Percentiles rank a stretch among this genome's conserved stretches.
phyloP scores from a whole-genome alignment of 176 grass and related monocot genomes.

The Ananas comosus region DNA sequence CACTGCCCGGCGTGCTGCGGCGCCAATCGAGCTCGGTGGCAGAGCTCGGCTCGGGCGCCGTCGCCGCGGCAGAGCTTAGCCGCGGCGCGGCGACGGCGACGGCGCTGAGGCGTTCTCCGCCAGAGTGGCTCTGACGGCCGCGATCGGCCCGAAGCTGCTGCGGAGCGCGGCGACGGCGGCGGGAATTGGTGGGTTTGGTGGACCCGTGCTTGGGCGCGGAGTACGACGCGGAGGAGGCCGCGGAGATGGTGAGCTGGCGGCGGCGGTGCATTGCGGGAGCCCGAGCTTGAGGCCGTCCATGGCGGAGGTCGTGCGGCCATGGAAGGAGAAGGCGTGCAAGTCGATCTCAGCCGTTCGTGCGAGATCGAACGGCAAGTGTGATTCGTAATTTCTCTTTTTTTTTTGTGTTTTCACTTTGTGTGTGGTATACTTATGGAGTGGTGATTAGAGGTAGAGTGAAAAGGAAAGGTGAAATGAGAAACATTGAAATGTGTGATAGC shows the following conservation, averaged over 20 bases:
- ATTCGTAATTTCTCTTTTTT: slow-evolving; percentile 8
- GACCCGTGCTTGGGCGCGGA: slow-evolving; percentile 32
- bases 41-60: too few species aligned
- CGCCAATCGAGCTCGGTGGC: too few species aligned
- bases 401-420: too few species aligned
- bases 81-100: too few species aligned
- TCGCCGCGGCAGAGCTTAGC: too few species aligned
- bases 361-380: slow-evolving; percentile 28
- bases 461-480: too few species aligned
- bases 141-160: slow-evolving; percentile 31
- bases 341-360: slow-evolving; percentile 37
- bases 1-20: too few species aligned
- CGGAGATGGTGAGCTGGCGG: slow-evolving; percentile 33
- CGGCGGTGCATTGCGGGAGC: slow-evolving; percentile 34
- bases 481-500: too few species aligned
- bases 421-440: too few species aligned
- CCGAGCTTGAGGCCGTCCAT: slow-evolving; percentile 52
- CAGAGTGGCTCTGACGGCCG: slow-evolving; percentile 40
- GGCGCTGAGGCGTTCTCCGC: slow-evolving; percentile 54
- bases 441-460: too few species aligned
- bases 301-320: slow-evolving; percentile 53
- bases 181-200: slow-evolving; percentile 32
- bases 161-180: slow-evolving; percentile 8
- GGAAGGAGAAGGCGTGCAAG: slow-evolving; percentile 36
- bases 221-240: slow-evolving; percentile 44